Conservation (phyloP, 2,329 filamentous ascomycete species). For the Davidsoniella eucalypti region DNA sequence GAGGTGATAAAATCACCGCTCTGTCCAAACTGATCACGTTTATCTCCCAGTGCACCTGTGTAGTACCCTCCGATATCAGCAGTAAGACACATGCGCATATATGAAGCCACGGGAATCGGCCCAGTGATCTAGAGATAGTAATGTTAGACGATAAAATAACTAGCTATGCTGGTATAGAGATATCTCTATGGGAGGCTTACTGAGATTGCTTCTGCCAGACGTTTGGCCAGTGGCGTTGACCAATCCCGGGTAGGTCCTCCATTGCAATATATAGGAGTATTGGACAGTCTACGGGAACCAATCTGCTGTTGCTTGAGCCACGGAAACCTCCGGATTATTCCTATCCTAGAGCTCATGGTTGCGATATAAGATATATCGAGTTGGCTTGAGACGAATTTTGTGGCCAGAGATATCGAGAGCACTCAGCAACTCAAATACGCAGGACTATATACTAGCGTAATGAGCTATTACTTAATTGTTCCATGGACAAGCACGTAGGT, state of each 20-base stretch:
- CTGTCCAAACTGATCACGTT: constrained; percentile 74
- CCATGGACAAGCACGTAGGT: no score
- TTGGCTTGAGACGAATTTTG: no score
- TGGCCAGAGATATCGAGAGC: no score
- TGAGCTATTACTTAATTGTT: no score
- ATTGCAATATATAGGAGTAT: neutral
- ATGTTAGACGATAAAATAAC: neutral
- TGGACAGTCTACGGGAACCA: no score
- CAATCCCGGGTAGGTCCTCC: constrained; percentile 33
- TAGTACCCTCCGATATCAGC: constrained; percentile 87
- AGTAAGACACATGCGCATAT: constrained; percentile 97
- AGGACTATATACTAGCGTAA: neutral
- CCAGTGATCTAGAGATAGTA: constrained; percentile 46
- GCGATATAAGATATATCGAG: no score
- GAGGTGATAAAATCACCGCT: constrained; percentile 95
- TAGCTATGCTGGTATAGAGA: neutral
- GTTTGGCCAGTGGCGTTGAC: constrained; percentile 85
- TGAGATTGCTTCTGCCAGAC: constrained; percentile 70
- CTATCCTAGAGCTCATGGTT: no score
- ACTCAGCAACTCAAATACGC: neutral
- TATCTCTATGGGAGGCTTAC: constrained; percentile 28
- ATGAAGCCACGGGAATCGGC: constrained; percentile 78
- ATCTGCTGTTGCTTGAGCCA: no score
- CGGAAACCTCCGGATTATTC: no score
- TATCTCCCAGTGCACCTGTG: constrained; percentile 52